Evolutionary conservation across 2,329 filamentous ascomycete genomes (phyloP).

Genomic region (Septoria petroselini): DNA sequence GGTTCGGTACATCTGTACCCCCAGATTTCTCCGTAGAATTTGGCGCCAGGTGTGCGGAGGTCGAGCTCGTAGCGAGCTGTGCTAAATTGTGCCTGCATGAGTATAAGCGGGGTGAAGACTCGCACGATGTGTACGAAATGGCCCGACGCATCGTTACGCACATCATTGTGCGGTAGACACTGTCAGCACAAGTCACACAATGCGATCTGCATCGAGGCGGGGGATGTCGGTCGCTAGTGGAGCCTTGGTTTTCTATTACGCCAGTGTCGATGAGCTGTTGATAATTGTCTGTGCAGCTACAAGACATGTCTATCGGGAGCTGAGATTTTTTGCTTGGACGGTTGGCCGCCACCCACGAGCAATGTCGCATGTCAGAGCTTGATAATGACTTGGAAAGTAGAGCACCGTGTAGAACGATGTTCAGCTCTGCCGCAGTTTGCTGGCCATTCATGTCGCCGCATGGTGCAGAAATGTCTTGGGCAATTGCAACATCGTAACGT

Average conservation of each 20-base stretch:
- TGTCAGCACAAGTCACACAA: no score
- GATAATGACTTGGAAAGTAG: no score
- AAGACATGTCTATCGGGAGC: not conserved
- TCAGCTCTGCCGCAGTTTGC: no score
- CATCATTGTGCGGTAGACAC: no score
- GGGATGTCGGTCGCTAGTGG: not conserved
- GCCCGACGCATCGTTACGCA: no score
- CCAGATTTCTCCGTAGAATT: constrained; percentile 8
- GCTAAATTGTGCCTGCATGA: constrained; percentile 5
- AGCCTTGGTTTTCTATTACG: not conserved
- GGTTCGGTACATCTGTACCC: constrained; percentile 2
- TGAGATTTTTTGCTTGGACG: not conserved
- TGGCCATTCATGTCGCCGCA: no score
- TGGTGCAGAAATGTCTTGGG: no score
- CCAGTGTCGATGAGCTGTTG: not conserved
- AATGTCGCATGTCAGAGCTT: no score
- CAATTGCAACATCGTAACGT: no score
- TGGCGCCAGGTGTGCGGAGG: not conserved
- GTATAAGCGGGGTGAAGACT: not conserved
- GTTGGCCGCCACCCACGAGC: not conserved
- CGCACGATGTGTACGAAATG: no score
- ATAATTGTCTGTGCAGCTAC: not conserved
- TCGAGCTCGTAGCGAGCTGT: constrained; percentile 2
- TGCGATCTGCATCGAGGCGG: no score
- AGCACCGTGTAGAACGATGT: no score